Conservation (phyloP, 2,329 filamentous ascomycete genomes). For the Penicillium sclerotigenum region DNA sequence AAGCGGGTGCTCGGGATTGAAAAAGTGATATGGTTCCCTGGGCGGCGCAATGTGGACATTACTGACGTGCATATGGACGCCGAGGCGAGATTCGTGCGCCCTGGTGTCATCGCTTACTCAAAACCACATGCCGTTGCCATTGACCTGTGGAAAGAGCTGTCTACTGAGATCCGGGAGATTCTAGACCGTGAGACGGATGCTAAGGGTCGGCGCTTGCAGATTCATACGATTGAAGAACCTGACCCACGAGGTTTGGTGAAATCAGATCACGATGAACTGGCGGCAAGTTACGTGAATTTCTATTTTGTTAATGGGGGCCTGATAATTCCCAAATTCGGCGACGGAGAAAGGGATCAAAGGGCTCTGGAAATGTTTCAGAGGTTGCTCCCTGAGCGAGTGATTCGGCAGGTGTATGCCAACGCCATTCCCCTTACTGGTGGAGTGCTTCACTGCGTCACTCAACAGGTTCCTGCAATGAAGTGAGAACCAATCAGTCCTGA, state of each 20-base stretch:
- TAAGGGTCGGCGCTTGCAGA: conserved; percentile 22
- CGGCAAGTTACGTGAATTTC: conserved; percentile 29
- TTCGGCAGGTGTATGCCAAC: conserved; percentile 26
- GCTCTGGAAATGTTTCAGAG: conserved; percentile 22
- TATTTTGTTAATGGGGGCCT: conserved; percentile 31
- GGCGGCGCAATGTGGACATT: conserved; percentile 25
- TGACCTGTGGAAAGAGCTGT: conserved; percentile 18
- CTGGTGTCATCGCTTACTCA: conserved; percentile 25
- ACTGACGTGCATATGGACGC: conserved; percentile 32
- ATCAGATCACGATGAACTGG: conserved; percentile 17
- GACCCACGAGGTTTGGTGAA: conserved; percentile 9
- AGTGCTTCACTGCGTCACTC: conserved; percentile 31
- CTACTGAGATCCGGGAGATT: conserved; percentile 18
- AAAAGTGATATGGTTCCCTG: conserved; percentile 32
- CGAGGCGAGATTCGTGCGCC: conserved; percentile 26
- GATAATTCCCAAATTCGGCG: conserved; percentile 30
- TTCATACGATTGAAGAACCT: conserved; percentile 27
- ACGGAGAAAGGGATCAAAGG: conserved; percentile 18
- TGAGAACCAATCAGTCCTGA: background rate
- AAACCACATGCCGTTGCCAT: conserved; percentile 14
- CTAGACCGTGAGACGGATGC: conserved; percentile 20
- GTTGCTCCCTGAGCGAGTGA: conserved; percentile 22
- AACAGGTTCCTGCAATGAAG: conserved; percentile 20
- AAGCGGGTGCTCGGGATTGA: conserved; percentile 23
- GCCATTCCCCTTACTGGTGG: conserved; percentile 29